These are phyloP conservation scores for Heliamphora exappendiculata DNA, from an alignment of 148 eudicot species.

Conservation along the genomic window DNA sequence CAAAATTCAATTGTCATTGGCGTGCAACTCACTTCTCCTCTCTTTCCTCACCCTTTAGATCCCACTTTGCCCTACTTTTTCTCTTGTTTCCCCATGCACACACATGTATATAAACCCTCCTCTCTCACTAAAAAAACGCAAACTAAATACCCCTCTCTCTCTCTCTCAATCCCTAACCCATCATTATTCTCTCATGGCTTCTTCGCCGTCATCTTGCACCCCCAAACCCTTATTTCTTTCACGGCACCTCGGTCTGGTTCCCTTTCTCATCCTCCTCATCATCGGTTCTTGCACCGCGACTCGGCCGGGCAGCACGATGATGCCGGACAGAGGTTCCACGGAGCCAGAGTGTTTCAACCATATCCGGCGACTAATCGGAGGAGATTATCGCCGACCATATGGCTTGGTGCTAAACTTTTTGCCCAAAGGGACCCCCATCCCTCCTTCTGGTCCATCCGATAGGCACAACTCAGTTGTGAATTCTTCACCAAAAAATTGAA, in stretches of 20 bases:
- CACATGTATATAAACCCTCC: neutral
- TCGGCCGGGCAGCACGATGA: conserved; percentile 1
- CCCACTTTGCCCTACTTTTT: neutral
- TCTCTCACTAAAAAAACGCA: fast-evolving
- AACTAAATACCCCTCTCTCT: neutral
- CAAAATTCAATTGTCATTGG: conserved; percentile 5
- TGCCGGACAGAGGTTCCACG: neutral
- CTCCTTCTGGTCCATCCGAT: conserved; percentile 27
- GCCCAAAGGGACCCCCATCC: conserved; percentile 15
- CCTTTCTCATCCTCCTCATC: neutral
- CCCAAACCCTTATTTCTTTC: neutral
- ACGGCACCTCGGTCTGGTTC: too few species aligned
- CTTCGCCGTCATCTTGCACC: neutral
- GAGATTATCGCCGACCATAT: neutral
- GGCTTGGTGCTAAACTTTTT: conserved; percentile 10
- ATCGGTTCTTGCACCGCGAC: neutral
- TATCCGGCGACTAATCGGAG: neutral
- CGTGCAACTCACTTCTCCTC: conserved; percentile 3
- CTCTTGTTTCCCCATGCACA: neutral
- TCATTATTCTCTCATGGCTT: conserved; percentile 1
- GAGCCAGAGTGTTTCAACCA: neutral
- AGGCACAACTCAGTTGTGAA: conserved; percentile 15
- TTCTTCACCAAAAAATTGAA: conserved; percentile 13
- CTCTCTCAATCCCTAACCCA: neutral
- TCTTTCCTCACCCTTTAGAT: neutral